Conservation (phyloP, 2,329 filamentous ascomycete genomes). For the Scorias spongiosa region DNA sequence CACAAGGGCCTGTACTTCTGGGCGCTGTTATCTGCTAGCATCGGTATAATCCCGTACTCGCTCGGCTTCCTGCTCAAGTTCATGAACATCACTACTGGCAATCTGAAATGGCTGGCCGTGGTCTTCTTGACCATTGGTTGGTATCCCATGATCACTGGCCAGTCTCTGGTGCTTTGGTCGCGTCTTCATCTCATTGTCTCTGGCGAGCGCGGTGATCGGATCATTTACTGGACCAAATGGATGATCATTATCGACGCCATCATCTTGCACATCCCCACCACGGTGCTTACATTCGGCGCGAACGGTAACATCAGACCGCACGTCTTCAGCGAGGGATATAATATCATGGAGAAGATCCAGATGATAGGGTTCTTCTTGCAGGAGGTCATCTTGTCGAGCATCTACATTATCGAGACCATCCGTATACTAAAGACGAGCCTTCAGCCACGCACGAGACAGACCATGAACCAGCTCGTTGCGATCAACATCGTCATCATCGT, state of each 20-base stretch:
- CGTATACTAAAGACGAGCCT: conserved; percentile 9
- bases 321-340: conserved; percentile 24
- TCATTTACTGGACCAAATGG: conserved; percentile 35
- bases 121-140: conserved; percentile 34
- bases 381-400: conserved; percentile 19
- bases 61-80: conserved; percentile 34
- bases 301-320: conserved; percentile 20
- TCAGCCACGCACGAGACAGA: conserved; percentile 10
- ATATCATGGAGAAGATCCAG: conserved; percentile 30
- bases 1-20: conserved; percentile 36
- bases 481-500: conserved; percentile 25
- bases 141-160: conserved; percentile 45
- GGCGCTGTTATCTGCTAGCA: conserved; percentile 28
- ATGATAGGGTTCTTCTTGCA: conserved; percentile 29
- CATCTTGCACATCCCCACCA: conserved; percentile 38
- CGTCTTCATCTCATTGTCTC: conserved; percentile 42
- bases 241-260: conserved; percentile 44
- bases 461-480: conserved; percentile 22
- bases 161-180: conserved; percentile 45
- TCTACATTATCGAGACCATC: conserved; percentile 18
- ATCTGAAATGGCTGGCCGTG: conserved; percentile 9
- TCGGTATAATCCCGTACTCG: conserved; percentile 32
- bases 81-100: conserved; percentile 21
- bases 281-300: conserved; percentile 39
- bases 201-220: conserved; percentile 26